Evolutionary conservation across 2,329 filamentous ascomycete species (phyloP).

Genomic region (Fusarium clavum): DNA sequence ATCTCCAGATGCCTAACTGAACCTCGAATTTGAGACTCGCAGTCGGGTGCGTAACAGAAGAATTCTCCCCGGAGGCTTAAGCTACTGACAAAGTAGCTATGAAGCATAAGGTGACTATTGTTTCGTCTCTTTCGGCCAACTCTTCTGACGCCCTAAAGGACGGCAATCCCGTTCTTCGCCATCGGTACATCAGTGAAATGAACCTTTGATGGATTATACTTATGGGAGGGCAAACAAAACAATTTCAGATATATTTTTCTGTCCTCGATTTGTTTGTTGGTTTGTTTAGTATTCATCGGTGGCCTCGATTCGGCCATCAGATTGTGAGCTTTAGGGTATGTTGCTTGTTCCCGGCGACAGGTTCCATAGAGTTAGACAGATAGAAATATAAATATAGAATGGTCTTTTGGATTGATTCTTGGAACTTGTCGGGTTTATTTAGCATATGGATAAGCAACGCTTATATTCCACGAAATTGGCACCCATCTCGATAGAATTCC

Average conservation of each 20-base stretch:
- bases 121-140: not conserved
- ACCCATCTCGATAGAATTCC: not conserved
- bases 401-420: not conserved
- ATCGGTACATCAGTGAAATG: not conserved
- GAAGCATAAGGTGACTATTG: not conserved
- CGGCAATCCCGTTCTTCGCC: not conserved
- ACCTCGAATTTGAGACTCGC: not conserved
- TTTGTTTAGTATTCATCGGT: not conserved
- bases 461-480: not conserved
- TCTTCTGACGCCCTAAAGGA: not conserved
- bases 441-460: not conserved
- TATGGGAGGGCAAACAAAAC: not conserved
- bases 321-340: not conserved
- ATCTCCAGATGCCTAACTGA: constrained; percentile 19
- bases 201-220: not conserved
- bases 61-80: not conserved
- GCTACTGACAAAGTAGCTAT: not conserved
- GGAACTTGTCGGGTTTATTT: not conserved
- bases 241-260: not conserved
- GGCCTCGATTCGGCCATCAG: not conserved
- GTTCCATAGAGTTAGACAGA: not conserved
- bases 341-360: not conserved
- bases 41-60: not conserved
- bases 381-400: not conserved
- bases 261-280: not conserved